Base-by-base conservation (phyloP, 2,329 filamentous ascomycete species). In the Talaromyces sp. region DNA sequence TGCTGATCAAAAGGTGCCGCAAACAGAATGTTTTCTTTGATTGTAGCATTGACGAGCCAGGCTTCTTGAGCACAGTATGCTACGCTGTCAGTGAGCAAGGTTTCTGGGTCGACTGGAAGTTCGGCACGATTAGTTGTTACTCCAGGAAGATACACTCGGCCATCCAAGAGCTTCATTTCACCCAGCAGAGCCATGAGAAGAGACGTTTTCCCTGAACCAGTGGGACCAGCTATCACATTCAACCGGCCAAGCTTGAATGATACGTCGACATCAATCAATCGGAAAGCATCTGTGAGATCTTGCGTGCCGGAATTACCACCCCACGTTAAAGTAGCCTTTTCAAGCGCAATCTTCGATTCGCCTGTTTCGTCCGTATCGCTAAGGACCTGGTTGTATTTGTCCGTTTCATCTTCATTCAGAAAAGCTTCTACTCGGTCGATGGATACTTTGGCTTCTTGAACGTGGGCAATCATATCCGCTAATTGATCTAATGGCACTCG, bases 401-500 rank as follows among this genome's bases (percentile, higher is more conserved):
- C 92, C 0, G 95, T 99, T 80, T 99, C 95, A 8, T 95, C 93
- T 75, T 99, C 95, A 65, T 85, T 89, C 49, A 99, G 79, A 72
- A 97, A 99, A 71, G 96, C 91, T 74, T 99, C 94, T 8, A 99
- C 92, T 82, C 95, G 93, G 73, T 97, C 93, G 61, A 99, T 89
- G 0, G 95, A 99, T 22, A 99, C 94, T 80, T 96, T 96, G 27
- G 93, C 92, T 79, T 99, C 95, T 80, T 97, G 93, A 3, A 99
- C 93, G 79, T 98, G 95, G 11, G 95, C 95, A 73, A 98, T 90
- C 95, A 99, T 99, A 78, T 99, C 95, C 60, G 95, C 95, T 62
- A 99, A 85, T 79, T 98, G 94, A 76, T 99, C 95, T 54, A 99
- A 83, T 4, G 95, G 95, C 62, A 97, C 91, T 57, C 95, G 89